Evolutionary conservation across 139 green algal species (phyloP).

Genomic region (Chlamydomonas urium): DNA sequence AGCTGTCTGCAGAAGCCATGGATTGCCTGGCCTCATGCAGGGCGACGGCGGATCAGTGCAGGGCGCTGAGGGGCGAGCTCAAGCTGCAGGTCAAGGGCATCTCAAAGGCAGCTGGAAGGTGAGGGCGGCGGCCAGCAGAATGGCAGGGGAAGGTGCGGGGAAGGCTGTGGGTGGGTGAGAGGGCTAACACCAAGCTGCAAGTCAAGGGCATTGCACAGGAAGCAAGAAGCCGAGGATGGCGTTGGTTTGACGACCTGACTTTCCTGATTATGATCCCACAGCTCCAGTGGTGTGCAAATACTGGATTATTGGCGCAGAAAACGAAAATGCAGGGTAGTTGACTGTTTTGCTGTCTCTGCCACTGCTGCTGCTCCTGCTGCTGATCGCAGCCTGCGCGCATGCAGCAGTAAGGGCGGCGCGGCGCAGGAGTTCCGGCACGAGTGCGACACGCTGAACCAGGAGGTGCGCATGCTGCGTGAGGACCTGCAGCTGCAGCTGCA

Average conservation of each 20-base stretch:
- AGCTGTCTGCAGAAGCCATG: neutral
- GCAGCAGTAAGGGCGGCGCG: too few relatives aligned
- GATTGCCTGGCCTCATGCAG: constrained; percentile 6
- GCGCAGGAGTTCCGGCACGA: neutral
- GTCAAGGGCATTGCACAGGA: too few relatives aligned
- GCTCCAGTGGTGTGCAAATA: too few relatives aligned
- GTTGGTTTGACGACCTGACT: too few relatives aligned
- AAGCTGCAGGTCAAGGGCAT: neutral
- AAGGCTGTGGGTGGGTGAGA: neutral
- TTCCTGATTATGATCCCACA: too few relatives aligned
- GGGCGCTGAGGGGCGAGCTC: neutral
- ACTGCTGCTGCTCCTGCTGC: too few relatives aligned
- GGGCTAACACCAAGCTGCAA: too few relatives aligned
- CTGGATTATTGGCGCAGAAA: too few relatives aligned
- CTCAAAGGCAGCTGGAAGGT: neutral
- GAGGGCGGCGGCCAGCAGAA: neutral
- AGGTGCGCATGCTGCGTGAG: constrained; percentile 1
- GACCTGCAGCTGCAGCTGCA: constrained; percentile 1
- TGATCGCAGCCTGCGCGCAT: too few relatives aligned
- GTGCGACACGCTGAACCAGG: neutral
- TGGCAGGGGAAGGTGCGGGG: neutral
- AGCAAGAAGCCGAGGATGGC: too few relatives aligned
- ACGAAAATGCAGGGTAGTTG: too few relatives aligned
- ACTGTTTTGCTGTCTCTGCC: too few relatives aligned
- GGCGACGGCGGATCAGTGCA: neutral